Evolutionary conservation across 2,329 filamentous ascomycete genomes (phyloP).

Genomic region (Penicillium vulpinum): DNA sequence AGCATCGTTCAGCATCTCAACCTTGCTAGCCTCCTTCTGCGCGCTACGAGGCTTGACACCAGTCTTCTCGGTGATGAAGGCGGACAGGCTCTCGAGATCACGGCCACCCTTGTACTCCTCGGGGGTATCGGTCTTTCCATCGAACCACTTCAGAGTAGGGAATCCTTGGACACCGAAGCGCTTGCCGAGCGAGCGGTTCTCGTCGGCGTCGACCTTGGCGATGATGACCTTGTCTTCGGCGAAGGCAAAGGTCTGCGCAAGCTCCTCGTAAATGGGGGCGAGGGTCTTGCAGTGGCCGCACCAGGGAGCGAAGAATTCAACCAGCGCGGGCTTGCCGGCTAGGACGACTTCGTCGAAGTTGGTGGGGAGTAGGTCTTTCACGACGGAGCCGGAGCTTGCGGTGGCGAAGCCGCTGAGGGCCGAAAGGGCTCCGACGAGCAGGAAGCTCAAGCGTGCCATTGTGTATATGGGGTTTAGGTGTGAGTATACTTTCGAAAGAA

Average conservation of each 20-base stretch:
- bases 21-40: conserved; percentile 66
- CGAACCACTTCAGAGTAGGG: conserved; percentile 96
- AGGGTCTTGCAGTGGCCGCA: conserved; percentile 99
- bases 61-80: conserved; percentile 84
- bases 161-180: conserved; percentile 89
- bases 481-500: neutral
- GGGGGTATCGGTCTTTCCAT: conserved; percentile 86
- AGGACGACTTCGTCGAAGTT: conserved; percentile 93
- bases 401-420: conserved; percentile 57
- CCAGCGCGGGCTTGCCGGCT: conserved; percentile 88
- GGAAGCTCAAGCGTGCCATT: conserved; percentile 49
- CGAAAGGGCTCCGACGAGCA: conserved; percentile 50
- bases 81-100: conserved; percentile 79
- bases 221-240: conserved; percentile 77
- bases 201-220: conserved; percentile 94
- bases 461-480: conserved; percentile 16
- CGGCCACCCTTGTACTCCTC: conserved; percentile 82
- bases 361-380: conserved; percentile 81
- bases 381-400: conserved; percentile 73
- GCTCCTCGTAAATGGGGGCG: conserved; percentile 90
- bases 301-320: conserved; percentile 99
- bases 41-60: conserved; percentile 71
- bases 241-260: conserved; percentile 71
- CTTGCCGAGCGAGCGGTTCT: conserved; percentile 79
- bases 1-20: conserved; percentile 76